A percentile compares a stretch with the other conserved stretches of the same genome.
phyloP scores from a whole-genome alignment of 2,329 filamentous ascomycete genomes.

The Fusarium sp. region DNA sequence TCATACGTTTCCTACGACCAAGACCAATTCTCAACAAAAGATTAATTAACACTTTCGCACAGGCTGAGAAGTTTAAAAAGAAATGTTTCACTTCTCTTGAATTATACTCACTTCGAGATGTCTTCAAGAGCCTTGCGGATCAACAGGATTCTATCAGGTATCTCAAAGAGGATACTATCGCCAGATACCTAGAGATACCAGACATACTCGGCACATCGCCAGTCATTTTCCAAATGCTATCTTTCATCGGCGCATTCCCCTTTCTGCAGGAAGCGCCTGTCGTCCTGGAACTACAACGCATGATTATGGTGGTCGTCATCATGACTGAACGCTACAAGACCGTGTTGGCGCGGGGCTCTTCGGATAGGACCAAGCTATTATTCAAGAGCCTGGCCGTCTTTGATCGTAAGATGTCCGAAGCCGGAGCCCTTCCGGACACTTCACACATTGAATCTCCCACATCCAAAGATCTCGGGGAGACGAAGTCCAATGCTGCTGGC shows the following conservation, averaged over 20 bases:
- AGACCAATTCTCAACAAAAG: neutral
- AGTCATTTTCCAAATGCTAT: constrained; percentile 78
- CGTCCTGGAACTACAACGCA: constrained; percentile 76
- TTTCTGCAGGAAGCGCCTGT: constrained; percentile 78
- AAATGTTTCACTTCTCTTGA: constrained; percentile 80
- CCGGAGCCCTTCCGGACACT: constrained; percentile 12
- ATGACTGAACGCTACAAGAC: constrained; percentile 77
- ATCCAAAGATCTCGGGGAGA: constrained; percentile 16
- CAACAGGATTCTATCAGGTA: constrained; percentile 72
- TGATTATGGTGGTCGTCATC: constrained; percentile 79
- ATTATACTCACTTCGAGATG: constrained; percentile 79
- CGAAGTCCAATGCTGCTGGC: constrained; percentile 51
- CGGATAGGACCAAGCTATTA: constrained; percentile 72
- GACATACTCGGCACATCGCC: constrained; percentile 76
- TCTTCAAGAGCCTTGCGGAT: constrained; percentile 79
- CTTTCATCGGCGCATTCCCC: constrained; percentile 79
- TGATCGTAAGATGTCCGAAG: constrained; percentile 67
- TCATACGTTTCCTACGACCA: constrained; percentile 19
- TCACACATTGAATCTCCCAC: constrained; percentile 10
- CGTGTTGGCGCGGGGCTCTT: constrained; percentile 70
- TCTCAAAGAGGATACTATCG: constrained; percentile 76
- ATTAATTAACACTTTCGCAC: constrained; percentile 16
- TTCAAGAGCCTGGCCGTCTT: constrained; percentile 80
- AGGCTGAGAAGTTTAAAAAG: constrained; percentile 75
- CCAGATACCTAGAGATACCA: constrained; percentile 79